Base-by-base conservation (phyloP, 75 land plant species). In the Pinus albicaulis region DNA sequence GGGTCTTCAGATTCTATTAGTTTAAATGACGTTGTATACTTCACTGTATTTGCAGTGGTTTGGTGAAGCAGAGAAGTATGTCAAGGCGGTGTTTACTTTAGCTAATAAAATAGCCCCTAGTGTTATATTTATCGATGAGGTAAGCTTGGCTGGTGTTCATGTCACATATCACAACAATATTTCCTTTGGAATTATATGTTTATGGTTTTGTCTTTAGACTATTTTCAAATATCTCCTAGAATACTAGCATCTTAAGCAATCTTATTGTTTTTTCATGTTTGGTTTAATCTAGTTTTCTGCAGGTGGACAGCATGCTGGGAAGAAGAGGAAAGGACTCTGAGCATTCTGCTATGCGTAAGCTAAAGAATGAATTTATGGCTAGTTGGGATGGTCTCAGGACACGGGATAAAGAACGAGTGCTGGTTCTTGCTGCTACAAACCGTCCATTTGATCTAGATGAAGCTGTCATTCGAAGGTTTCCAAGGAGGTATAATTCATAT, bases 51-150 rank as follows among this genome's bases (percentile, higher is more conserved):
- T 68, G 20, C 71, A 68, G 71, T 86, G 88, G 88, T 86, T 86
- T 86, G 88, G 88, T 61, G 88, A 86, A 83, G 88, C 82, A 57
- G 88, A 86, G 82, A 86, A 86, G 68, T 83, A 86, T 80, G 88
- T 86, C 64, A 86, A 84, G 60, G 88, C 88, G 28, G 82, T 86
- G 20, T 86, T 86, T 63, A 86, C 88, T 12, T 57, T 86, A 41
- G 88, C 88, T 16, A 84, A 82, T 82, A 86, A 86, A 65, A 84
- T 86, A 41, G 80, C 88, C 48, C 88, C 88, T 11, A 79, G 86
- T 80, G 86, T 86, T 44, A 79, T 86, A 34, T 86, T 86, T 72
- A 80, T 86, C 28, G 88, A 86, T 58, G 88, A 86, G 88, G 88
- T 73, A 20, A 41, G 71, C 8, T 41, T 68, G n/a, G 48, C 48